phyloP scores from a whole-genome alignment of 2,329 filamentous ascomycete species.

The Clarireedia homoeocarpa region DNA sequence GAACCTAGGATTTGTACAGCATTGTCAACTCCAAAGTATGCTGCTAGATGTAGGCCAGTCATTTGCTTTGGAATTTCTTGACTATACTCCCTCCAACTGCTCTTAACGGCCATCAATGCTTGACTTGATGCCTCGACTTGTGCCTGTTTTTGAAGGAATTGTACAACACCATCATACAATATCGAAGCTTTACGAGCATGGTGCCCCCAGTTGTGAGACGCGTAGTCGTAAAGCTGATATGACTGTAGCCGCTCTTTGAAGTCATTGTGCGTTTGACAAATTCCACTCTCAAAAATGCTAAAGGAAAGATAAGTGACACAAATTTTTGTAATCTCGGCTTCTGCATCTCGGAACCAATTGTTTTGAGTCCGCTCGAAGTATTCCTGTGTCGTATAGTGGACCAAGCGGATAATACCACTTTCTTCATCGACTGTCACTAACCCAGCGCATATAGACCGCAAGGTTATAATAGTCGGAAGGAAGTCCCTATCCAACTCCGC shows the following conservation, averaged over 20 bases:
- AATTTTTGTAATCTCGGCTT: conserved; percentile 15
- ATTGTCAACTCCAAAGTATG: not conserved
- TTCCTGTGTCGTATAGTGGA: conserved; percentile 28
- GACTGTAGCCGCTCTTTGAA: conserved; percentile 18
- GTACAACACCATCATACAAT: not conserved
- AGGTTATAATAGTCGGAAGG: conserved; percentile 11
- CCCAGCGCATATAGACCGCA: conserved; percentile 23
- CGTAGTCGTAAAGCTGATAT: not conserved
- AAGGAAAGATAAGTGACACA: conserved; percentile 29
- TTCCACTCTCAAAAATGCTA: conserved; percentile 17
- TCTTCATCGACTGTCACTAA: conserved; percentile 11
- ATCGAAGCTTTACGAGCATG: not conserved
- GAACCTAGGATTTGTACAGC: not conserved
- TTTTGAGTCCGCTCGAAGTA: conserved; percentile 19
- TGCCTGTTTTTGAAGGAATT: not conserved
- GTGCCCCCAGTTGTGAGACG: not conserved
- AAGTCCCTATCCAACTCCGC: conserved; percentile 26
- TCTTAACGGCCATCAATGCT: not conserved
- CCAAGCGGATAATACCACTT: conserved; percentile 12
- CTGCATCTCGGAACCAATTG: conserved; percentile 13
- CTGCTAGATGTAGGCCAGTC: not conserved
- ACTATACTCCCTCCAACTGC: not conserved
- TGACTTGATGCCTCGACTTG: not conserved
- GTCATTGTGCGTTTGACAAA: conserved; percentile 15
- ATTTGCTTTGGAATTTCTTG: not conserved